Evolutionary conservation across 2,329 filamentous ascomycete genomes (phyloP).

Genomic region (Colletotrichum eremochloae): DNA sequence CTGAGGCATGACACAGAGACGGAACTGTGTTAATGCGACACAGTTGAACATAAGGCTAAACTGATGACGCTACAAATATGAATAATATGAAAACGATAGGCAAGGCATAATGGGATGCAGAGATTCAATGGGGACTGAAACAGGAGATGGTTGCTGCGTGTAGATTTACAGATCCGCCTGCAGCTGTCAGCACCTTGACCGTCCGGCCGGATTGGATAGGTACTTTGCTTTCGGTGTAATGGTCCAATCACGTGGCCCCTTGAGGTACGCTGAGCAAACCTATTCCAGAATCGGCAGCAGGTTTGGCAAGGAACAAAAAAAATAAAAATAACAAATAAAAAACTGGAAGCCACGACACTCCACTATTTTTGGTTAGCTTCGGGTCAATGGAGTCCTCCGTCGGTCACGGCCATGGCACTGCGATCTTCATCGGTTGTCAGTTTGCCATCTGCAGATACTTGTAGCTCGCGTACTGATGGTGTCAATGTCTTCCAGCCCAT

Average conservation of each 20-base stretch:
- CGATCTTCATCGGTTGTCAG: constrained; percentile 2
- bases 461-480: constrained; percentile 11
- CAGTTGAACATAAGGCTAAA: neutral
- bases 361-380: constrained; percentile 34
- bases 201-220: neutral
- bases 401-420: neutral
- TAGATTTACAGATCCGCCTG: neutral
- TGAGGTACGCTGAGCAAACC: no score
- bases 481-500: neutral
- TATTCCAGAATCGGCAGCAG: neutral
- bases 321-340: neutral
- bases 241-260: constrained; percentile 11
- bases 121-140: neutral
- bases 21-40: neutral
- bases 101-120: neutral
- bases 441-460: constrained; percentile 5
- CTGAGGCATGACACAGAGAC: neutral
- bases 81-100: neutral
- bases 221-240: neutral
- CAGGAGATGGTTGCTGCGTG: neutral
- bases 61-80: neutral
- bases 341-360: constrained; percentile 5
- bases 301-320: neutral
- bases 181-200: constrained; percentile 11
- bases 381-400: constrained; percentile 22